Conservation (phyloP, 345 rosid species). For the Iberis pinnata region DNA sequence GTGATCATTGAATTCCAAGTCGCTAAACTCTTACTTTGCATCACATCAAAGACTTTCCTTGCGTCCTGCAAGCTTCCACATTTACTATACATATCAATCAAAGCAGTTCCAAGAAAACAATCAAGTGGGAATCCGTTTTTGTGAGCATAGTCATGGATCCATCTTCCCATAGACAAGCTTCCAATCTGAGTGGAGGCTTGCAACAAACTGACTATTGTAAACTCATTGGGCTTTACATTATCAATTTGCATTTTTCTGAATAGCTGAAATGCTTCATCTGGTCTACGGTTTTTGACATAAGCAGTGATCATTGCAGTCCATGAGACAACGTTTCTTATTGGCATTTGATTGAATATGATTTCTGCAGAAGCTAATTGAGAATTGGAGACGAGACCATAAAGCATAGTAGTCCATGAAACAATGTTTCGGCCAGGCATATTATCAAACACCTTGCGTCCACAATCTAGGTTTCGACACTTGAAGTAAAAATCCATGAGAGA, state of each 20-base stretch:
- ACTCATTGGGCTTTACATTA: constrained; percentile 56
- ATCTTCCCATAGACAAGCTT: constrained; percentile 49
- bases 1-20: constrained; percentile 80
- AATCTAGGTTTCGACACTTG: constrained; percentile 38
- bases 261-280: constrained; percentile 53
- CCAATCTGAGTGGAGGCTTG: constrained; percentile 44
- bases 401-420: constrained; percentile 68
- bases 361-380: constrained; percentile 46
- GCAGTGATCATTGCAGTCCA: constrained; percentile 73
- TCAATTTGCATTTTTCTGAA: constrained; percentile 49
- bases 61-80: constrained; percentile 50
- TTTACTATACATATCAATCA: constrained; percentile 38
- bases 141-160: constrained; percentile 58
- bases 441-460: constrained; percentile 48
- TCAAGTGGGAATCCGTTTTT: constrained; percentile 44
- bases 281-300: constrained; percentile 38
- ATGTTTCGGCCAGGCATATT: constrained; percentile 45
- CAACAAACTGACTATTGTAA: constrained; percentile 49
- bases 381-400: constrained; percentile 49
- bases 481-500: constrained; percentile 60
- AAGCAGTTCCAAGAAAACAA: constrained; percentile 56
- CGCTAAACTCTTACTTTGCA: constrained; percentile 49
- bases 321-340: constrained; percentile 53
- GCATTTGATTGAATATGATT: constrained; percentile 44
- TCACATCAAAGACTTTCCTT: constrained; percentile 44